A percentile compares a stretch with the other conserved stretches of the same genome.
These are phyloP conservation scores for Pontederia crassipes DNA, from an alignment of 176 grass and related monocot species.

Conservation along the genomic window DNA sequence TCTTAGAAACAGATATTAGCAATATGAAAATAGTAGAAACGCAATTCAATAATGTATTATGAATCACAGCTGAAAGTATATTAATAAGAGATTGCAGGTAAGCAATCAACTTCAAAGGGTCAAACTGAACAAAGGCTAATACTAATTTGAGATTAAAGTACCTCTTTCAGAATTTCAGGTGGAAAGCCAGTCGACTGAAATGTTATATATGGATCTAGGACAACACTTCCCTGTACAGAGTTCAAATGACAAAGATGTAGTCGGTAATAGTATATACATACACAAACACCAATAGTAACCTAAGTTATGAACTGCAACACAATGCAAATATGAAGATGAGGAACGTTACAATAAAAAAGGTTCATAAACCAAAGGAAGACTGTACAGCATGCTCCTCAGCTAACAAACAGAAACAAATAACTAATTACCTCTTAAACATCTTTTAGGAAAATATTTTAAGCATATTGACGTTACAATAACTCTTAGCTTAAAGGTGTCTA, in stretches of 20 bases:
- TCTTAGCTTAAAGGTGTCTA: too few species aligned
- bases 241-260: constrained; percentile 4
- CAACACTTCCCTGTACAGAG: constrained; percentile 44
- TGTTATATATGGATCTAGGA: constrained; percentile 49
- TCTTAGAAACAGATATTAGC: neutral
- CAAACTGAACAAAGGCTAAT: constrained; percentile 1
- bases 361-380: neutral
- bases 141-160: constrained; percentile 3
- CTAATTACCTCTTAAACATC: too few species aligned
- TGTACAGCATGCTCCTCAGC: too few species aligned
- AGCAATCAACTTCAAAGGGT: constrained; percentile 1
- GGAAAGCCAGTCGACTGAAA: constrained; percentile 71
- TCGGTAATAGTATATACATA: neutral
- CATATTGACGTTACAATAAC: too few species aligned
- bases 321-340: neutral
- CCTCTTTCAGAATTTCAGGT: constrained; percentile 66
- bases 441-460: too few species aligned
- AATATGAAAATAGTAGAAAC: neutral
- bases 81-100: too few species aligned
- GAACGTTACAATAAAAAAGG: neutral
- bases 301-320: neutral
- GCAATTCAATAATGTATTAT: constrained; percentile 10
- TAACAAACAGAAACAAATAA: too few species aligned
- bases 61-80: too few species aligned
- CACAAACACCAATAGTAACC: neutral